These are phyloP conservation scores for Botrytis tulipae DNA, from an alignment of 2,329 filamentous ascomycete species.

Conservation along the genomic window DNA sequence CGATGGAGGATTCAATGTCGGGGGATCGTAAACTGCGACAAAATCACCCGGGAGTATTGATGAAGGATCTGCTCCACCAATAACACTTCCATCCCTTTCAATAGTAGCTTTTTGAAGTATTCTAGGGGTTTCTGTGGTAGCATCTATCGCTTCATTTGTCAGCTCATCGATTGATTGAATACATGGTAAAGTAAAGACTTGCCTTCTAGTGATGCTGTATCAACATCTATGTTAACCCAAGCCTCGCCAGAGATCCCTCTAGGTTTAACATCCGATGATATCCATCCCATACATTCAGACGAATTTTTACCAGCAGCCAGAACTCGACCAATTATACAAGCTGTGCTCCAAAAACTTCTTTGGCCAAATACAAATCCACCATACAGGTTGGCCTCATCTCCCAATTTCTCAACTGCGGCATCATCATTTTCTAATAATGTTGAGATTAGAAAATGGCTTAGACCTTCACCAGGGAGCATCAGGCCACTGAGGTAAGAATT, in stretches of 20 bases:
- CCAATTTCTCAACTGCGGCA: slow-evolving; percentile 57
- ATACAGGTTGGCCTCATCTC: slow-evolving; percentile 60
- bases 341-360: slow-evolving; percentile 68
- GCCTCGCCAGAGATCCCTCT: slow-evolving; percentile 49
- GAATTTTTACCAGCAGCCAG: slow-evolving; percentile 61
- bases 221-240: slow-evolving; percentile 58
- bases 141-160: slow-evolving; percentile 46
- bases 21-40: slow-evolving; percentile 57
- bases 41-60: slow-evolving; percentile 61
- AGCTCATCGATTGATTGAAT: neutral
- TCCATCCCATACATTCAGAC: slow-evolving; percentile 67
- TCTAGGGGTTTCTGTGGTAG: slow-evolving; percentile 54
- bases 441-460: slow-evolving; percentile 64
- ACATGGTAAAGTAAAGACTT: slow-evolving; percentile 9
- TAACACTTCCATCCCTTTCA: slow-evolving; percentile 58
- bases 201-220: slow-evolving; percentile 44
- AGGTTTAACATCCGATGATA: slow-evolving; percentile 59
- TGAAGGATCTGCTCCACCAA: slow-evolving; percentile 55
- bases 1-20: slow-evolving; percentile 47
- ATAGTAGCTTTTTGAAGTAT: slow-evolving; percentile 60
- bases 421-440: slow-evolving; percentile 63
- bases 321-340: slow-evolving; percentile 63
- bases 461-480: slow-evolving; percentile 61
- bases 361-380: slow-evolving; percentile 62
- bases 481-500: slow-evolving; percentile 66